phyloP scores from a whole-genome alignment of 768 basidiomycete species.

The Termitomyces sp. region DNA sequence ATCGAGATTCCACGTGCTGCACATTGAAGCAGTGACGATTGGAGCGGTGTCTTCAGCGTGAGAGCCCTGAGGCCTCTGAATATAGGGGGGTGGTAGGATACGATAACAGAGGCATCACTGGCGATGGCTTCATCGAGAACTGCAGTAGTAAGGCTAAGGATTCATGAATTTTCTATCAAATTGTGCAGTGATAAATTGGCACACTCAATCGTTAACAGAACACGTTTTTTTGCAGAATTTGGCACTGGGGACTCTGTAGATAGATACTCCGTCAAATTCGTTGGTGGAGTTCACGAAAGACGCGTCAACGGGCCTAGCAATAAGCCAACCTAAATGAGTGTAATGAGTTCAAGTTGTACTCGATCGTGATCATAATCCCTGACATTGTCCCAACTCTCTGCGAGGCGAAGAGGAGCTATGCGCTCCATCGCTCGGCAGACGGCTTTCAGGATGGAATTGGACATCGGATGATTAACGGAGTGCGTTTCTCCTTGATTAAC shows the following conservation, averaged over 20 bases:
- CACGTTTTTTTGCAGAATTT: constrained; percentile 37
- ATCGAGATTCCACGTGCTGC: constrained; percentile 80
- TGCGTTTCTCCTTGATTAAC: too few relatives aligned
- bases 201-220: constrained; percentile 72
- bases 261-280: constrained; percentile 1
- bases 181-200: constrained; percentile 8
- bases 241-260: constrained; percentile 48
- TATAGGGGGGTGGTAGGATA: constrained; percentile 84
- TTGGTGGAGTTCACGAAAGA: neutral
- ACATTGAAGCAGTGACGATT: constrained; percentile 73
- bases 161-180: constrained; percentile 2
- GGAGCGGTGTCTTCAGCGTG: constrained; percentile 73
- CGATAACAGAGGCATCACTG: constrained; percentile 56
- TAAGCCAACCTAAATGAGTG: constrained; percentile 55
- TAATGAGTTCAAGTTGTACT: constrained; percentile 7
- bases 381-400: constrained; percentile 95
- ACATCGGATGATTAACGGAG: constrained; percentile 16
- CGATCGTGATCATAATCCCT: constrained; percentile 21
- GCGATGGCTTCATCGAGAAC: constrained; percentile 66
- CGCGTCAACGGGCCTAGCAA: constrained; percentile 49
- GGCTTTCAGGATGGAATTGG: constrained; percentile 37
- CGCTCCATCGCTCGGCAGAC: constrained; percentile 70
- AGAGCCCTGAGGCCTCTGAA: constrained; percentile 72
- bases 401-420: constrained; percentile 81
- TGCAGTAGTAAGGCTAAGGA: constrained; percentile 60